phyloP scores from a whole-genome alignment of 495 filamentous ascomycete species.

The Xylaria castorea region DNA sequence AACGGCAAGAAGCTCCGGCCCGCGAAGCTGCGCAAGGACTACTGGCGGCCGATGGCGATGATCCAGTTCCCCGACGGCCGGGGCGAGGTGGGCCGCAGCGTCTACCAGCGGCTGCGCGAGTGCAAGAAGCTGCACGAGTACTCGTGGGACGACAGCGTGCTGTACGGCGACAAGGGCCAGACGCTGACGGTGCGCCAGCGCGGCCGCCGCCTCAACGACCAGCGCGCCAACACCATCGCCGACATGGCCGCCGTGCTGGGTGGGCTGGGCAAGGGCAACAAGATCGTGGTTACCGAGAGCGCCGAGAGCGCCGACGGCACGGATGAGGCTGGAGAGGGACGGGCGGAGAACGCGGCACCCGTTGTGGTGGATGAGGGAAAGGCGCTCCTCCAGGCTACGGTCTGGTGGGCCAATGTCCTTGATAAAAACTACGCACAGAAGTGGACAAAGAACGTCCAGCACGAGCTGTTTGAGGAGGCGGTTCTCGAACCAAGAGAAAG shows the following conservation, averaged over 20 bases:
- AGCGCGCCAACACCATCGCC: slow-evolving; percentile 86
- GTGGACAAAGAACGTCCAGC: slow-evolving; percentile 75
- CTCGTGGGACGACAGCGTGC: slow-evolving; percentile 62
- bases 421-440: slow-evolving; percentile 68
- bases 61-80: slow-evolving; percentile 70
- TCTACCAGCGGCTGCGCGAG: slow-evolving; percentile 83
- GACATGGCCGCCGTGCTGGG: slow-evolving; percentile 82
- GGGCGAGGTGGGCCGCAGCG: slow-evolving; percentile 67
- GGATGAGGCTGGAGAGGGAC: slow-evolving; percentile 29
- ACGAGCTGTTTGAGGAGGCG: slow-evolving; percentile 43
- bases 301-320: slow-evolving; percentile 45
- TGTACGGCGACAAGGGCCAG: slow-evolving; percentile 53
- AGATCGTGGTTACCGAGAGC: slow-evolving; percentile 41
- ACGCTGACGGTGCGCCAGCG: slow-evolving; percentile 60
- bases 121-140: slow-evolving; percentile 74
- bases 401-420: slow-evolving; percentile 73
- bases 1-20: slow-evolving; percentile 91
- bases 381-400: slow-evolving; percentile 47
- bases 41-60: slow-evolving; percentile 83
- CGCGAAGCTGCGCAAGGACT: slow-evolving; percentile 79
- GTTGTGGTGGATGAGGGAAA: slow-evolving; percentile 20
- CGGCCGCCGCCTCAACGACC: slow-evolving; percentile 75
- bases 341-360: slow-evolving; percentile 23
- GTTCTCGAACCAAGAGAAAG: neutral
- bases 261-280: slow-evolving; percentile 55